A percentile compares a stretch with the other conserved stretches of the same genome.
Evolutionary conservation across 345 rosid species (phyloP).

Genomic region (Camelina sativa): DNA sequence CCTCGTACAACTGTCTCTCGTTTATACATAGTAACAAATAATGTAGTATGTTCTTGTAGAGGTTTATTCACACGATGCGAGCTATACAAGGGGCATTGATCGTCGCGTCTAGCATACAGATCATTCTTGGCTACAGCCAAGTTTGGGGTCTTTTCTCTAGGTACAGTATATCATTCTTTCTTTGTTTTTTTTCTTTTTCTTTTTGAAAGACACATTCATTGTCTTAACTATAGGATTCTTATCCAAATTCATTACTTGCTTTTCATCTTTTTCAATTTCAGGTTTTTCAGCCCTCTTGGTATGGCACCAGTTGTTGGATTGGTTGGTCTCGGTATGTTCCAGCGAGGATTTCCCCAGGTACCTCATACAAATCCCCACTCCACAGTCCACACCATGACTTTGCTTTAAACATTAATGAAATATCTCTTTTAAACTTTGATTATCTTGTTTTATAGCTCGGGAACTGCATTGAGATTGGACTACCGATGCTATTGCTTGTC

Average conservation of each 20-base stretch:
- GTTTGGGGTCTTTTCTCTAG: slow-evolving; percentile 91
- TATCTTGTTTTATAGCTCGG: slow-evolving; percentile 64
- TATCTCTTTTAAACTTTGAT: not conserved
- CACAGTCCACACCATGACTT: not conserved
- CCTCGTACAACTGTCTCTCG: no score
- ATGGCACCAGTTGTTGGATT: slow-evolving; percentile 91
- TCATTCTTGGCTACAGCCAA: slow-evolving; percentile 88
- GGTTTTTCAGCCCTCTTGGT: slow-evolving; percentile 87
- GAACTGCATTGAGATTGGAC: slow-evolving; percentile 88
- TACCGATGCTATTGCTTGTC: slow-evolving; percentile 87
- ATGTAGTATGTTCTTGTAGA: slow-evolving; percentile 59
- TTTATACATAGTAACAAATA: no score
- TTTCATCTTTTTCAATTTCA: slow-evolving; percentile 25
- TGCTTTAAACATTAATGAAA: not conserved
- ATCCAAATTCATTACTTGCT: not conserved
- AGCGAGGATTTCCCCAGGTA: slow-evolving; percentile 90
- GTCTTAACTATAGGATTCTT: not conserved
- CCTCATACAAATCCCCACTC: not conserved
- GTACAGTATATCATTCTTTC: slow-evolving; percentile 38
- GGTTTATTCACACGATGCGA: slow-evolving; percentile 88
- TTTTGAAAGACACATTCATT: not conserved
- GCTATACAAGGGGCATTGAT: slow-evolving; percentile 93
- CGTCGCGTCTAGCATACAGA: slow-evolving; percentile 87
- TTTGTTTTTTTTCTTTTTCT: not conserved
- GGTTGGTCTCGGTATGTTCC: slow-evolving; percentile 93